Conservation (phyloP, 768 basidiomycete species). For the Gelatoporia subvermispora region DNA sequence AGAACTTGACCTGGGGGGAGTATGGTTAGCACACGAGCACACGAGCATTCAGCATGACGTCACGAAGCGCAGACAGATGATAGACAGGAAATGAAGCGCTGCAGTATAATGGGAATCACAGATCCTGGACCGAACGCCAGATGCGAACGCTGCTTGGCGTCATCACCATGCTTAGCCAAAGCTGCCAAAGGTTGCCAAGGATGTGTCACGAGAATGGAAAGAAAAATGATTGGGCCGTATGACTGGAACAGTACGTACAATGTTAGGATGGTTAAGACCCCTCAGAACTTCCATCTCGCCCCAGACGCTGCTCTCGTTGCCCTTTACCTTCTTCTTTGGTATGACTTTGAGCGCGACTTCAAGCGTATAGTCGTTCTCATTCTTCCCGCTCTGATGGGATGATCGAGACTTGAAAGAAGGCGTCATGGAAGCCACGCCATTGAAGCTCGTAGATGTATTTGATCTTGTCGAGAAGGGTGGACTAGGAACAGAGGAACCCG, state of each 20-base stretch:
- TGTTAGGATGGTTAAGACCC: conserved; percentile 86
- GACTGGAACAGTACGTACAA: conserved; percentile 45
- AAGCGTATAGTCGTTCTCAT: conserved; percentile 32
- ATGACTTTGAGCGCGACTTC: conserved; percentile 89
- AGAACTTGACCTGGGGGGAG: conserved; percentile 79
- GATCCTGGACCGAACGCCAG: neutral
- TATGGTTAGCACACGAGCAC: neutral
- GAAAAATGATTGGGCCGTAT: neutral
- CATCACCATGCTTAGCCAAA: no score
- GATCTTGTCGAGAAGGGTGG: conserved; percentile 7
- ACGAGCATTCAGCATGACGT: no score
- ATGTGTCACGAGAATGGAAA: neutral
- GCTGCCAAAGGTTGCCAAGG: neutral
- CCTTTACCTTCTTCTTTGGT: conserved; percentile 92
- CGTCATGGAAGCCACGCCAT: neutral
- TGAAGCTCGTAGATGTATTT: conserved; percentile 9
- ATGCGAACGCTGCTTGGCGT: no score
- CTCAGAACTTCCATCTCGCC: conserved; percentile 91
- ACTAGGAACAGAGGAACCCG: neutral
- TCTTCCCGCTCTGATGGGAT: neutral
- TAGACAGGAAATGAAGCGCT: neutral
- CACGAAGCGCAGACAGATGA: neutral
- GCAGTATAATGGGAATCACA: neutral
- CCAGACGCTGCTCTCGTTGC: conserved; percentile 85
- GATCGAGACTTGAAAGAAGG: no score